A percentile compares a stretch with the other conserved stretches of the same genome.
These are phyloP conservation scores for Metschnikowia kofuensis DNA, from an alignment of 805 yeast species.

Conservation along the genomic window DNA sequence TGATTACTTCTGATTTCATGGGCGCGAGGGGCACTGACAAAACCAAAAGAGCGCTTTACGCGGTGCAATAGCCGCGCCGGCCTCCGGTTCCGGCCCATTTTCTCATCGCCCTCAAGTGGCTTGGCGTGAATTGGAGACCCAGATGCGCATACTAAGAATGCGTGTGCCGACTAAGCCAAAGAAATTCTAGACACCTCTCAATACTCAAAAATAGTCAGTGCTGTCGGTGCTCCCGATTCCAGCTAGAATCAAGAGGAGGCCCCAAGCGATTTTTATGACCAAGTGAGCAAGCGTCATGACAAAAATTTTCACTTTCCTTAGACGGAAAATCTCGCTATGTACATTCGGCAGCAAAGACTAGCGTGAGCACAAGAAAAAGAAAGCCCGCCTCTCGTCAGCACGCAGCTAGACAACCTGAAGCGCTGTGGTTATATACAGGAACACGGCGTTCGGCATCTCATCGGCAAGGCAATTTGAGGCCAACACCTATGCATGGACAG, in stretches of 20 bases:
- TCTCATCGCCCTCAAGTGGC: not conserved
- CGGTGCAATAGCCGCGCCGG: conserved; percentile 1
- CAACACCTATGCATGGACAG: not conserved
- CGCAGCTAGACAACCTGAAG: conserved; percentile 6
- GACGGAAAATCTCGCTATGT: too few relatives aligned
- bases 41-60: not conserved
- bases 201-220: too few relatives aligned
- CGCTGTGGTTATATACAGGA: conserved; percentile 6
- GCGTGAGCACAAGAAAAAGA: not conserved
- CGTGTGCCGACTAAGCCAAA: not conserved
- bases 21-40: not conserved
- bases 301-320: too few relatives aligned
- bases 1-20: not conserved
- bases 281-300: too few relatives aligned
- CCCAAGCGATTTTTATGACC: too few relatives aligned
- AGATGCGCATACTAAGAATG: not conserved
- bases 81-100: conserved; percentile 1
- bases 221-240: too few relatives aligned
- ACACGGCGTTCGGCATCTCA: conserved; percentile 11
- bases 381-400: not conserved
- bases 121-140: not conserved
- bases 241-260: too few relatives aligned
- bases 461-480: not conserved
- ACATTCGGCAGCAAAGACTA: not conserved
- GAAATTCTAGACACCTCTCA: not conserved